Evolutionary conservation across 139 green algal species (phyloP).

Genomic region (Choricystis sp.): DNA sequence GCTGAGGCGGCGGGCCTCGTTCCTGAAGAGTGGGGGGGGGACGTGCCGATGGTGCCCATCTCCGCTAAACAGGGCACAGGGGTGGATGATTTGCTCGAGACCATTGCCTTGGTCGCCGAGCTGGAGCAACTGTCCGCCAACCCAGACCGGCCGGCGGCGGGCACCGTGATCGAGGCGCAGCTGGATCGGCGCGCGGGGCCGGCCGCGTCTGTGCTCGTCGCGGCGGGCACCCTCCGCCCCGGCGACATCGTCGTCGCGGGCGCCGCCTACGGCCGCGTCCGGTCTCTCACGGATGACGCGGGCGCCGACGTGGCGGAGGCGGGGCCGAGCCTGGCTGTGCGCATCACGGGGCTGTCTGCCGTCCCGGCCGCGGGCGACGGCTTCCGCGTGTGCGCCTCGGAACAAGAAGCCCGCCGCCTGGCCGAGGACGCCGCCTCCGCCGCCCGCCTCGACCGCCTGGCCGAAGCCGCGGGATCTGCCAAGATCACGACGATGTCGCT

Average conservation of each 20-base stretch:
- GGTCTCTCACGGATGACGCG: conserved; percentile 41
- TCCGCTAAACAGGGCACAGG: conserved; percentile 71
- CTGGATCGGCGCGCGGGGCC: conserved; percentile 71
- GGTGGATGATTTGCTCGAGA: conserved; percentile 68
- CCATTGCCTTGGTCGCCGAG: conserved; percentile 58
- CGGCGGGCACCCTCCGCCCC: conserved; percentile 65
- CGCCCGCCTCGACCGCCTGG: conserved; percentile 32
- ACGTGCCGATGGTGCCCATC: conserved; percentile 72
- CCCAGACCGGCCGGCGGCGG: conserved; percentile 41
- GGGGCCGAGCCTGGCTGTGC: conserved; percentile 72
- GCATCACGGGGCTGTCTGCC: conserved; percentile 70
- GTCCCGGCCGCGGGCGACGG: conserved; percentile 81
- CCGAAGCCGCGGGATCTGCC: conserved; percentile 34
- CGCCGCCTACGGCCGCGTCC: conserved; percentile 49
- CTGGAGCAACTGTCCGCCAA: conserved; percentile 65
- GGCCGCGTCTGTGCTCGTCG: conserved; percentile 78
- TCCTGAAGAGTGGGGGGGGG: conserved; percentile 93
- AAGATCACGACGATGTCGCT: conserved; percentile 75
- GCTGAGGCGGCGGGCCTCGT: conserved; percentile 69
- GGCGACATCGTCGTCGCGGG: conserved; percentile 71
- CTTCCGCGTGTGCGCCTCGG: conserved; percentile 46
- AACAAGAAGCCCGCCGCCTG: conserved; percentile 32
- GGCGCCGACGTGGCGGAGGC: conserved; percentile 34
- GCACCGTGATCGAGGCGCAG: conserved; percentile 87
- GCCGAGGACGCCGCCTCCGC: conserved; percentile 16